A percentile compares a stretch with the other conserved stretches of the same genome.
Evolutionary conservation across 495 filamentous ascomycete genomes (phyloP).

Genomic region (Talaromyces trachyspermus): DNA sequence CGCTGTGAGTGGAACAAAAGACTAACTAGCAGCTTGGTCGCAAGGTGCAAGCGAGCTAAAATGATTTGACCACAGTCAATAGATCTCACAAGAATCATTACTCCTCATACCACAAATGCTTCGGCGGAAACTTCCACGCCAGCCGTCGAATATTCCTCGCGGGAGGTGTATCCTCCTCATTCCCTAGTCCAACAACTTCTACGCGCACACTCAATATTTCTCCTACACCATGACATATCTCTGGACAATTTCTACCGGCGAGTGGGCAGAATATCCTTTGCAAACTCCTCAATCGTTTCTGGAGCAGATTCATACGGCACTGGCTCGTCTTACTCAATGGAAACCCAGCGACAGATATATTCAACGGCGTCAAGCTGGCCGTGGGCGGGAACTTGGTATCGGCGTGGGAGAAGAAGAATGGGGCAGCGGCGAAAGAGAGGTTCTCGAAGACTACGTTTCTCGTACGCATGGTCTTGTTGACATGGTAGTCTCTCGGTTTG

Average conservation of each 20-base stretch:
- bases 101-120: conserved; percentile 16
- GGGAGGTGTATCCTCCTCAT: conserved; percentile 78
- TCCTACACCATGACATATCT: conserved; percentile 73
- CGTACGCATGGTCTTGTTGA: conserved; percentile 66
- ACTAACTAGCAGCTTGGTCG: too few species aligned
- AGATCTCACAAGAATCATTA: conserved; percentile 55
- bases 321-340: conserved; percentile 91
- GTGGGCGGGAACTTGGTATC: conserved; percentile 86
- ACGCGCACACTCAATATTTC: conserved; percentile 75
- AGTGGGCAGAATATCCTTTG: conserved; percentile 55
- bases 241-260: conserved; percentile 59
- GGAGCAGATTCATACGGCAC: conserved; percentile 68
- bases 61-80: conserved; percentile 47
- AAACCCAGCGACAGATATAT: conserved; percentile 73
- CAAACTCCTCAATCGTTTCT: conserved; percentile 64
- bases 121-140: conserved; percentile 14
- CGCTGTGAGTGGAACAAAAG: conserved; percentile 57
- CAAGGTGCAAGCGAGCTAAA: too few species aligned
- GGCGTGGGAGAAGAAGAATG: conserved; percentile 92
- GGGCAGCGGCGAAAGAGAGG: conserved; percentile 84
- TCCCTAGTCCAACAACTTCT: conserved; percentile 73
- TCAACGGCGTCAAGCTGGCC: conserved; percentile 81
- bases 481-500: conserved; percentile 79
- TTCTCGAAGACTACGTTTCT: conserved; percentile 72
- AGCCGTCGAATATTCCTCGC: conserved; percentile 67